Base-by-base conservation (phyloP, 805 yeast genomes). In the Saccharomyces jurei region DNA sequence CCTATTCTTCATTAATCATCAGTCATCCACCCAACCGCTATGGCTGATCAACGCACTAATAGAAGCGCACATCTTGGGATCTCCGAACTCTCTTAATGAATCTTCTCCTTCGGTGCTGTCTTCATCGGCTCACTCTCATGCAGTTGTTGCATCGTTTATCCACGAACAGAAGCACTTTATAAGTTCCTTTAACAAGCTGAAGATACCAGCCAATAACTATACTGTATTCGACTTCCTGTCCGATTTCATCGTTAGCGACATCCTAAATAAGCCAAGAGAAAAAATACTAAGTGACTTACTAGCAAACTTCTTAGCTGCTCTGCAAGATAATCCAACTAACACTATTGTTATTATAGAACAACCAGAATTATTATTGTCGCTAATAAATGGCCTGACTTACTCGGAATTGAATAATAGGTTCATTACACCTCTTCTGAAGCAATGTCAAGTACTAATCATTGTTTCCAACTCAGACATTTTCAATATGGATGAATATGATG, bases 281-380 rank as follows among this genome's bases (percentile, higher is more conserved):
- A 83, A 83, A 59, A 76, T 89, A 77, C 77, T 86, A 63, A 80
- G 82, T 60, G 88, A 84, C 63, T 71, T 89, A 60, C 73, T 88
- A 49, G 87, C 87, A 56, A 72, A 85, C 61, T 75, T 89, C 50
- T 52, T 57, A 1, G 56, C 57, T n/a, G 72, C 79, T 3, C 76
- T 82, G 2, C 81, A 89, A 0, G 67, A 71, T 50, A 82, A 83
- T 61, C 56, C 57, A 28, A 27, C 52, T 1, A 48, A 54, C 2
- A 55, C 63, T 2, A 56, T 61, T 6, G 53, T 69, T 17, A 46
- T 70, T 0, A 41, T 70, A 29, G 72, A 70, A 46, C 68, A 64
- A 48, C 72, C 74, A 1, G 72, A 70, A 52, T 30, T 69, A 1
- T 54, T 70, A 11, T 50, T 70, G 31, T 58, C 65, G 1, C 56